Conservation (phyloP, 192 early-diverging fungal species). For the Coemansia javaensis region DNA sequence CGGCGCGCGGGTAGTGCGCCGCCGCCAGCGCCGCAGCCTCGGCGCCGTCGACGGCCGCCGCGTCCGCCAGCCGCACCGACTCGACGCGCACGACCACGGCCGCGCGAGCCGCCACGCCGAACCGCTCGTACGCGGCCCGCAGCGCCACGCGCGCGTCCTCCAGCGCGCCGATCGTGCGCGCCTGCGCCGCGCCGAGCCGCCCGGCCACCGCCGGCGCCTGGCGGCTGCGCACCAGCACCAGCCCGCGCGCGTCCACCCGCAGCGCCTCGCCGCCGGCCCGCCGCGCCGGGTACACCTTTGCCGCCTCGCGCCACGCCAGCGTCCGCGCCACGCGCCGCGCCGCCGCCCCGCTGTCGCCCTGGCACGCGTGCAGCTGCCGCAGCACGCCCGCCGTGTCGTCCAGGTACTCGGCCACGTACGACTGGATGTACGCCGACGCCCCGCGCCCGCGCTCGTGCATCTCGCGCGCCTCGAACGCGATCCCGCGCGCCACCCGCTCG, state of each 20-base stretch:
- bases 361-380: conserved; percentile 15
- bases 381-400: conserved; percentile 19
- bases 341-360: conserved; percentile 6
- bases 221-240: conserved; percentile 22
- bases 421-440: conserved; percentile 24
- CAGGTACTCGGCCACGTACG: conserved; percentile 32
- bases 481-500: conserved; percentile 1
- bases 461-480: conserved; percentile 8
- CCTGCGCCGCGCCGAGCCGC: background rate
- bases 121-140: conserved; percentile 8
- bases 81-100: conserved; percentile 36
- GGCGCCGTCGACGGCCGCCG: background rate
- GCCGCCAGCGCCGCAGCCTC: background rate
- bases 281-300: conserved; percentile 34
- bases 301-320: conserved; percentile 29
- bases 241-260: conserved; percentile 13
- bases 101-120: conserved; percentile 1
- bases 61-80: conserved; percentile 29
- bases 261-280: conserved; percentile 1
- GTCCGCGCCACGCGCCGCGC: conserved; percentile 8
- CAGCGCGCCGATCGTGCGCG: conserved; percentile 23
- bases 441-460: background rate
- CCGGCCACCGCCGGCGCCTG: conserved; percentile 14
- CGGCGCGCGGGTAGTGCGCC: conserved; percentile 15
- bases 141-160: conserved; percentile 42